Evolutionary conservation across 73 alveolate genomes (phyloP).

Genomic region (Paramecium octaurelia): DNA sequence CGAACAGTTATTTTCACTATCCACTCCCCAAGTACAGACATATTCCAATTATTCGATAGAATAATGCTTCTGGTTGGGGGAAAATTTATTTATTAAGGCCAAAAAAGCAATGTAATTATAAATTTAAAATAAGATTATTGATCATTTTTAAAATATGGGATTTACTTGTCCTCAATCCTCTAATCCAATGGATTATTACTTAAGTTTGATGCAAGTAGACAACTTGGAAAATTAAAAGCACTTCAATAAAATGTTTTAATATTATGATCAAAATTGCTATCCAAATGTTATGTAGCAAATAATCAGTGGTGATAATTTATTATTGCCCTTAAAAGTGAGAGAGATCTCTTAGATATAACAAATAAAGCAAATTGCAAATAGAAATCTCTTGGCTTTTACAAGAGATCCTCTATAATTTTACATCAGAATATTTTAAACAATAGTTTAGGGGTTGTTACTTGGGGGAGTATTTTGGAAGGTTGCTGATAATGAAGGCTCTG

Average conservation of each 20-base stretch:
- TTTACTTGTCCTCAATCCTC: slow-evolving; percentile 42
- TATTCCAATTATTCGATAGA: slow-evolving; percentile 60
- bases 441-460: not conserved
- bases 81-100: slow-evolving; percentile 52
- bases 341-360: not conserved
- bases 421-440: not conserved
- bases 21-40: slow-evolving; percentile 65
- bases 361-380: not conserved
- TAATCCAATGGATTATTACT: slow-evolving; percentile 49
- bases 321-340: not conserved
- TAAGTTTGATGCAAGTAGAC: slow-evolving; percentile 14
- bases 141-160: slow-evolving; percentile 32
- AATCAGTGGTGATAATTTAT: not conserved
- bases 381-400: not conserved
- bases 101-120: not conserved
- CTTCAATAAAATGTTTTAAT: not conserved
- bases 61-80: slow-evolving; percentile 66
- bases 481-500: not conserved
- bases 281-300: not conserved
- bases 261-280: not conserved
- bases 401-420: not conserved
- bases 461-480: slow-evolving; percentile 27
- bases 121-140: not conserved
- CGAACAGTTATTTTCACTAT: slow-evolving; percentile 61
- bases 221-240: not conserved